Evolutionary conservation across 129 eudicot genomes (phyloP).

Genomic region (Dittrichia graveolens): DNA sequence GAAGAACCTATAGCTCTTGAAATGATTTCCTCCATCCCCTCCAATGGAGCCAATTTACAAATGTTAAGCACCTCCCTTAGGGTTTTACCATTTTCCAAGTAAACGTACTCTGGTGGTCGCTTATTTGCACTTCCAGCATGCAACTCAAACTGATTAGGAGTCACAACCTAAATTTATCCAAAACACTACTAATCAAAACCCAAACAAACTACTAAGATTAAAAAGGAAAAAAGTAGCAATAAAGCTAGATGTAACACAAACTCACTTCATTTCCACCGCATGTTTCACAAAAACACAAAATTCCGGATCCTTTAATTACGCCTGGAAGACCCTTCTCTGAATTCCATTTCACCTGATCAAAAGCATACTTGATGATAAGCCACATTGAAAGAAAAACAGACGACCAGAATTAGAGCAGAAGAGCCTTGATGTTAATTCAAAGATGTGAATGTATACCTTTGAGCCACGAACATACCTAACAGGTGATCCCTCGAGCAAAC

Average conservation of each 20-base stretch:
- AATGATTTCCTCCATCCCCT: conserved; percentile 50
- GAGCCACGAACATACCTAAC: conserved; percentile 66
- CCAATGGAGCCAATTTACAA: conserved; percentile 55
- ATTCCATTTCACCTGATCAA: conserved; percentile 39
- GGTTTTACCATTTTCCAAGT: conserved; percentile 72
- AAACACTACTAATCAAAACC: not conserved
- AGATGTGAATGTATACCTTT: conserved; percentile 47
- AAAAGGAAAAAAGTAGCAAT: not conserved
- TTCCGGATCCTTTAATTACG: conserved; percentile 57
- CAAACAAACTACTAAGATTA: not conserved
- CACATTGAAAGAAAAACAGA: conserved; percentile 4
- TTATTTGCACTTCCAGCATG: conserved; percentile 91
- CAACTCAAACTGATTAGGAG: conserved; percentile 78
- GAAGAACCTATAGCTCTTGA: conserved; percentile 49
- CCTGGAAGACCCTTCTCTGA: conserved; percentile 59
- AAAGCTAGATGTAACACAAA: conserved; percentile 15
- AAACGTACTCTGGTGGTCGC: conserved; percentile 85
- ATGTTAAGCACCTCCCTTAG: conserved; percentile 71
- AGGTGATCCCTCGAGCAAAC: conserved; percentile 68
- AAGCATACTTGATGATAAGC: conserved; percentile 5
- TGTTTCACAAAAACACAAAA: conserved; percentile 55
- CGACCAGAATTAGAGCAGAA: not conserved
- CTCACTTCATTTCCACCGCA: conserved; percentile 69
- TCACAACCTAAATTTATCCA: conserved; percentile 51
- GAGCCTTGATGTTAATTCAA: not conserved